Percentiles rank a stretch among this genome's conserved stretches.
phyloP scores from a whole-genome alignment of 306 rosid species.

The Mimosa bimucronata region DNA sequence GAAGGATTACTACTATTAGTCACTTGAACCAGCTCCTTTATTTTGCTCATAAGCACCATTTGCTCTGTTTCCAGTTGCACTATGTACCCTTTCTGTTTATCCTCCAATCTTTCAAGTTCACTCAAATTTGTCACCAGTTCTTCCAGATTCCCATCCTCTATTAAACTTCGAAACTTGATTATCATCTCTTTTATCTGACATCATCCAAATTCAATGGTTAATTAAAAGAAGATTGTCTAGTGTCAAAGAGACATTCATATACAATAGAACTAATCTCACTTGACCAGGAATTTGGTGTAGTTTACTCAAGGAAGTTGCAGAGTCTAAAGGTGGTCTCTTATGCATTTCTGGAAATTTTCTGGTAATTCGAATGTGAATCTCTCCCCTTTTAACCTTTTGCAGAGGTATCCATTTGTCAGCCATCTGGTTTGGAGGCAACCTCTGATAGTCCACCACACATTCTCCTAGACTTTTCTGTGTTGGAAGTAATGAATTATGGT shows the following conservation, averaged over 20 bases:
- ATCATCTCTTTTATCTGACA: slow-evolving; percentile 62
- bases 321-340: slow-evolving; percentile 46
- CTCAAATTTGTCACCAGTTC: slow-evolving; percentile 50
- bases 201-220: slow-evolving; percentile 8
- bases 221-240: neutral
- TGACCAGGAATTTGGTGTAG: slow-evolving; percentile 63
- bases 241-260: neutral
- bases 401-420: slow-evolving; percentile 87
- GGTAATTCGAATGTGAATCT: slow-evolving; percentile 72
- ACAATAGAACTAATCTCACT: slow-evolving; percentile 47
- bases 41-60: slow-evolving; percentile 66
- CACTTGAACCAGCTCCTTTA: slow-evolving; percentile 68
- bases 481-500: slow-evolving; percentile 73
- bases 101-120: slow-evolving; percentile 70
- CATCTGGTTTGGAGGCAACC: slow-evolving; percentile 73
- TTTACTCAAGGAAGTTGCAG: slow-evolving; percentile 54
- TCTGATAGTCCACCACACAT: slow-evolving; percentile 76
- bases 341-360: slow-evolving; percentile 64
- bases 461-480: slow-evolving; percentile 61
- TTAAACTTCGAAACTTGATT: slow-evolving; percentile 49
- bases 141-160: slow-evolving; percentile 57
- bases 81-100: slow-evolving; percentile 62
- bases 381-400: slow-evolving; percentile 77
- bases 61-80: slow-evolving; percentile 74
- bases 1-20: slow-evolving; percentile 43